Conservation (phyloP, 164 flowering plant genomes). For the Cinnamomum chago region DNA sequence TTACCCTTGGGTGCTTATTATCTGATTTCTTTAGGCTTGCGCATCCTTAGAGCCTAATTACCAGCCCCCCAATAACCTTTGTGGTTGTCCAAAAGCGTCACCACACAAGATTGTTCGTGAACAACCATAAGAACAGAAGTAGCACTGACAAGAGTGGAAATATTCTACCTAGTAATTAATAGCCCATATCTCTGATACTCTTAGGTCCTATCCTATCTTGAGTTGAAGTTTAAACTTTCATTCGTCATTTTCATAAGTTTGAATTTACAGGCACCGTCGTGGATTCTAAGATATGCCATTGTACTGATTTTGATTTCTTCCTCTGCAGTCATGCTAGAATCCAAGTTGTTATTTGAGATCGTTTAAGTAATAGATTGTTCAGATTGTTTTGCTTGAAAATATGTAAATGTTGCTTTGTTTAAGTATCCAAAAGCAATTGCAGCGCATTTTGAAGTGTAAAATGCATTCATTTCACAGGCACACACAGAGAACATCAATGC, state of each 20-base stretch:
- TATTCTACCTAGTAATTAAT: slow-evolving; percentile 17
- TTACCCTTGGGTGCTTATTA: slow-evolving; percentile 2
- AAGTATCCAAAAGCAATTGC: no score
- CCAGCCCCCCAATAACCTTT: slow-evolving; percentile 24
- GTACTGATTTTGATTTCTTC: slow-evolving; percentile 80
- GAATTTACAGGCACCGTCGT: slow-evolving; percentile 74
- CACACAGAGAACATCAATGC: no score
- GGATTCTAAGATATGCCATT: slow-evolving; percentile 80
- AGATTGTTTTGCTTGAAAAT: not conserved
- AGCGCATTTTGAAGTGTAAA: no score
- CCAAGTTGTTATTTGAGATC: slow-evolving; percentile 44
- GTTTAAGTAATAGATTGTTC: no score
- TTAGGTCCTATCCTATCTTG: not conserved
- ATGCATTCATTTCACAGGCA: no score
- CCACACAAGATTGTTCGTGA: slow-evolving; percentile 21
- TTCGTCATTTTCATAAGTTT: not conserved
- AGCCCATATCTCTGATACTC: not conserved
- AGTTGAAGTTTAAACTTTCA: not conserved
- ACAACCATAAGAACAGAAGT: slow-evolving; percentile 20
- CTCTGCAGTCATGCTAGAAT: slow-evolving; percentile 95
- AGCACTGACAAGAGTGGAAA: slow-evolving; percentile 26
- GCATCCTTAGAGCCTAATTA: slow-evolving; percentile 23
- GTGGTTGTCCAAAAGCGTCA: slow-evolving; percentile 23
- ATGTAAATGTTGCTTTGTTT: no score
- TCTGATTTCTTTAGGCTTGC: slow-evolving; percentile 15